phyloP scores from a whole-genome alignment of 2,329 filamentous ascomycete species.

The Xylariaceae sp. region DNA sequence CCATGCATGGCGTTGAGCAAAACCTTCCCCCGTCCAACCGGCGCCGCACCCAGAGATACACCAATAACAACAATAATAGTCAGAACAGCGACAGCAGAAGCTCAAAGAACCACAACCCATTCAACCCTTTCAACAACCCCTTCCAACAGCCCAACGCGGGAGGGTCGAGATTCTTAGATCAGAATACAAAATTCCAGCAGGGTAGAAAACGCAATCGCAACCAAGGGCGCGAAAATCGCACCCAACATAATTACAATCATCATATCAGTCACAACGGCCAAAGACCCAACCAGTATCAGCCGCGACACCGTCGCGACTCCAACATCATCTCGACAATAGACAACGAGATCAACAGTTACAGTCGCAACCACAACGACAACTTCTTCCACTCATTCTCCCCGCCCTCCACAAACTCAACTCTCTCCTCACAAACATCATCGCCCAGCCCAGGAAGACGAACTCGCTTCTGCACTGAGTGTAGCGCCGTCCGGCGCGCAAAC shows the following conservation, averaged over 20 bases:
- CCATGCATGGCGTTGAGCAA: conserved; percentile 30
- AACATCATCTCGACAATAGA: neutral
- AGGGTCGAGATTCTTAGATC: neutral
- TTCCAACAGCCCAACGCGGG: neutral
- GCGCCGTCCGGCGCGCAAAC: conserved; percentile 39
- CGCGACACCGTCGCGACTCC: too few species aligned
- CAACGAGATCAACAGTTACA: neutral
- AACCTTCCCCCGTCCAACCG: neutral
- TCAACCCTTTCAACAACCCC: conserved; percentile 1
- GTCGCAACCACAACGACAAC: neutral
- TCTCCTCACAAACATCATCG: neutral
- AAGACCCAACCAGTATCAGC: too few species aligned
- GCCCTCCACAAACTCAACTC: neutral
- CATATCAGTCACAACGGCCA: neutral
- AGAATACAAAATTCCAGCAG: neutral
- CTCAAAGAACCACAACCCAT: neutral
- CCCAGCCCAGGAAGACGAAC: neutral
- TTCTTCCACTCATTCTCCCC: neutral
- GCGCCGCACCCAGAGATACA: neutral
- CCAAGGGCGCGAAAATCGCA: neutral
- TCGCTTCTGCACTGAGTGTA: conserved; percentile 38
- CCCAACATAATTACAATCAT: neutral
- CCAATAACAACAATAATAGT: neutral
- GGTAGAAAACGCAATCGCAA: neutral
- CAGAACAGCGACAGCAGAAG: neutral